Evolutionary conservation across 1,284 basidiomycete species (phyloP).

Genomic region (Chondrostereum purpureum): DNA sequence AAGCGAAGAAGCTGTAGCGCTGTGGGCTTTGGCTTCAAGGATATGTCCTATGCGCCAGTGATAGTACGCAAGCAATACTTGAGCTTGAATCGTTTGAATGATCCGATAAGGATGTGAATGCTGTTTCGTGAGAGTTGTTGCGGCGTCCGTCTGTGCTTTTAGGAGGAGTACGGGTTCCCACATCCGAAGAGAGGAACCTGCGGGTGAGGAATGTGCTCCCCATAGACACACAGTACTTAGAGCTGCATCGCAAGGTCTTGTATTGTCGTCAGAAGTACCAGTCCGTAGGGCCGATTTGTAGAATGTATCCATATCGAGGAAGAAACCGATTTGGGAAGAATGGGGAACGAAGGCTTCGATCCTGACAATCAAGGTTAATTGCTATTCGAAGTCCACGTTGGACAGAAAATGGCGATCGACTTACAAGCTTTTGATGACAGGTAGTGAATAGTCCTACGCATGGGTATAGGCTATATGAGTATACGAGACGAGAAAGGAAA

Average conservation of each 20-base stretch:
- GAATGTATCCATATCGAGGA: slow-evolving; percentile 38
- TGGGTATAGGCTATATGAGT: not conserved
- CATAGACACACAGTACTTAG: slow-evolving; percentile 43
- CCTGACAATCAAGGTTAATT: slow-evolving; percentile 18
- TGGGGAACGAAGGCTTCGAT: slow-evolving; percentile 37
- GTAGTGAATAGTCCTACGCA: not conserved
- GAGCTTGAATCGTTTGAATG: slow-evolving; percentile 49
- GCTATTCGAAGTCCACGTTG: not conserved
- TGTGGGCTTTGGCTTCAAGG: slow-evolving; percentile 38
- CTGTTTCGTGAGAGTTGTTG: slow-evolving; percentile 13
- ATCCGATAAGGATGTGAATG: slow-evolving; percentile 35
- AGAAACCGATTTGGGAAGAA: slow-evolving; percentile 39
- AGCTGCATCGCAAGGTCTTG: slow-evolving; percentile 41
- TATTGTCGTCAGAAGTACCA: slow-evolving; percentile 17
- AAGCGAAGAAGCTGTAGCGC: slow-evolving; percentile 33
- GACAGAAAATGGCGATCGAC: not conserved
- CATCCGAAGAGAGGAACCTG: slow-evolving; percentile 17
- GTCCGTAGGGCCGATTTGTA: slow-evolving; percentile 28
- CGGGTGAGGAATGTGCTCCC: slow-evolving; percentile 38
- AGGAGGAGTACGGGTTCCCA: slow-evolving; percentile 21
- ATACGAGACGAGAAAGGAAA: not conserved
- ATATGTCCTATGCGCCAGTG: slow-evolving; percentile 41
- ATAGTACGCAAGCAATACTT: slow-evolving; percentile 40
- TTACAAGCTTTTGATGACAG: not conserved
- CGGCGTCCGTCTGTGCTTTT: slow-evolving; percentile 18